phyloP scores from a whole-genome alignment of 768 basidiomycete genomes.

The Mycena sanguinolenta region DNA sequence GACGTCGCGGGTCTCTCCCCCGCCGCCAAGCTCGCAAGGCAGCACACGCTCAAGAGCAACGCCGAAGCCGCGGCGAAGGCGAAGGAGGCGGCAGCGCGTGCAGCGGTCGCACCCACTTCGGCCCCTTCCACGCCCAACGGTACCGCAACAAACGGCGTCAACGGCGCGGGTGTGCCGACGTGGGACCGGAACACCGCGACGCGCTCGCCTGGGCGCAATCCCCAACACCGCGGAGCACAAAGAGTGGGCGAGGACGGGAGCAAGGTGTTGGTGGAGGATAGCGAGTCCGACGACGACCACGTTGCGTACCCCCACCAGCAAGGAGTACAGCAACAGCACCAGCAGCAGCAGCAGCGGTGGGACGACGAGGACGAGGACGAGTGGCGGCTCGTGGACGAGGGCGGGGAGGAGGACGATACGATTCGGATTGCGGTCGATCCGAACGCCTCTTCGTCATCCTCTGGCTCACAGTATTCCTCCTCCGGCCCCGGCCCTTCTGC shows the following conservation, averaged over 20 bases:
- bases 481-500: too few species aligned
- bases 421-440: constrained; percentile 64
- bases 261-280: constrained; percentile 76
- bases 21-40: constrained; percentile 89
- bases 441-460: constrained; percentile 51
- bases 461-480: too few species aligned
- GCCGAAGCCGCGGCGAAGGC: constrained; percentile 81
- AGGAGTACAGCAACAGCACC: constrained; percentile 52
- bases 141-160: constrained; percentile 36
- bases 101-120: constrained; percentile 66
- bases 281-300: constrained; percentile 66
- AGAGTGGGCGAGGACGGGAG: constrained; percentile 75
- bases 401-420: constrained; percentile 72
- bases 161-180: constrained; percentile 64
- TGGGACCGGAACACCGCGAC: constrained; percentile 90
- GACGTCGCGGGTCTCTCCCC: constrained; percentile 91
- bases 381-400: constrained; percentile 72
- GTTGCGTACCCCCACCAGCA: constrained; percentile 48
- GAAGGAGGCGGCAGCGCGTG: constrained; percentile 70
- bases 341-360: constrained; percentile 41
- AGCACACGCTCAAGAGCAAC: constrained; percentile 92
- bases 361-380: constrained; percentile 79
- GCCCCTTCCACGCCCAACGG: constrained; percentile 50
- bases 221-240: constrained; percentile 54
- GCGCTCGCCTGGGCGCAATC: constrained; percentile 55